phyloP scores from a whole-genome alignment of 2,329 filamentous ascomycete genomes.

The Neospermospora avenae region DNA sequence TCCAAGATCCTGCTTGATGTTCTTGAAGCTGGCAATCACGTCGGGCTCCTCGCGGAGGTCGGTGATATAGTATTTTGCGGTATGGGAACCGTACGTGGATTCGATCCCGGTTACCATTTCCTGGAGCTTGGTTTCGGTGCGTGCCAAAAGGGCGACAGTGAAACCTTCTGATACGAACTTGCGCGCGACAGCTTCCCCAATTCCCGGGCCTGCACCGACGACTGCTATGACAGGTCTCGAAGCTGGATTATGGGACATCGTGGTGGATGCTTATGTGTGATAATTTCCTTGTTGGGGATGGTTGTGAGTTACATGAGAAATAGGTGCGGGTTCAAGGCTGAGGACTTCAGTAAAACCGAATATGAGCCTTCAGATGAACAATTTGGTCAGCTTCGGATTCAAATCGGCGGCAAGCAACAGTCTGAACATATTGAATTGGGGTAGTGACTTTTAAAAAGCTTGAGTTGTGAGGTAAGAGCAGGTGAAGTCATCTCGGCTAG shows the following conservation, averaged over 20 bases:
- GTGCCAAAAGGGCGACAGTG: slow-evolving; percentile 22
- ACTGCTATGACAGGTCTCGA: slow-evolving; percentile 22
- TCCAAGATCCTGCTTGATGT: slow-evolving; percentile 16
- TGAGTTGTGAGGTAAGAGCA: neutral
- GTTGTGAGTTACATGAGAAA: neutral
- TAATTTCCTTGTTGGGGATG: neutral
- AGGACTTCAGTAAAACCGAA: neutral
- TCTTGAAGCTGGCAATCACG: slow-evolving; percentile 26
- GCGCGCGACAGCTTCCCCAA: slow-evolving; percentile 24
- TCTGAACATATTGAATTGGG: too few species aligned
- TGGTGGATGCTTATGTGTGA: neutral
- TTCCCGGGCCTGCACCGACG: slow-evolving; percentile 23
- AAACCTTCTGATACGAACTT: slow-evolving; percentile 21
- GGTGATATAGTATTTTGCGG: slow-evolving; percentile 22
- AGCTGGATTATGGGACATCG: slow-evolving; percentile 13
- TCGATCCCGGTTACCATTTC: slow-evolving; percentile 20
- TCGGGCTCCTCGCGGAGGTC: slow-evolving; percentile 20
- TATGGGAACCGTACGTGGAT: slow-evolving; percentile 11
- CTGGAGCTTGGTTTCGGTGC: slow-evolving; percentile 22
- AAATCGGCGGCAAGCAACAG: too few species aligned
- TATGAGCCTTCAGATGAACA: neutral
- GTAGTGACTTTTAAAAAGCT: neutral
- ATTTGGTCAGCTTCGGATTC: too few species aligned
- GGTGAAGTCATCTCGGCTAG: neutral
- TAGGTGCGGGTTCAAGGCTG: neutral